A percentile compares a stretch with the other conserved stretches of the same genome.
These are phyloP conservation scores for Salvia splendens DNA, from an alignment of 257 asterid species.

Conservation along the genomic window DNA sequence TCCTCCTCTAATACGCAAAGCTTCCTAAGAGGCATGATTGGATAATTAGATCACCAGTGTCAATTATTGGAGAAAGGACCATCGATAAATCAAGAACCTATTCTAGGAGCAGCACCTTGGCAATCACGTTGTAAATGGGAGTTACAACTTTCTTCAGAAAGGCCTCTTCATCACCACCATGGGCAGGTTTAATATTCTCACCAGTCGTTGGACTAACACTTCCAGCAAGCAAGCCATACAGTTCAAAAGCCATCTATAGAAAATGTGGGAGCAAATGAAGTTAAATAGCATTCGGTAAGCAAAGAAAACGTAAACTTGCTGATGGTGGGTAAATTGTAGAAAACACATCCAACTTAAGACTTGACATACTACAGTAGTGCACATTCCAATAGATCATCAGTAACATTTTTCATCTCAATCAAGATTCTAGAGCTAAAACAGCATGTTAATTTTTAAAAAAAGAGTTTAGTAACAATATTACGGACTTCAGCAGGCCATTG, in stretches of 20 bases:
- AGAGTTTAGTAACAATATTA: neutral
- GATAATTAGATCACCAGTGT: conserved; percentile 12
- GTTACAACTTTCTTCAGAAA: conserved; percentile 81
- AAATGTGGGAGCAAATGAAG: conserved; percentile 13
- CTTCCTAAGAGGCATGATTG: conserved; percentile 61
- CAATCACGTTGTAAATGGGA: conserved; percentile 78
- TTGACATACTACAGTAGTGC: neutral
- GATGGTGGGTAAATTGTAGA: neutral
- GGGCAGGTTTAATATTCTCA: conserved; percentile 88
- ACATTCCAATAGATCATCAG: conserved; percentile 6
- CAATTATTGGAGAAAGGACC: conserved; percentile 19
- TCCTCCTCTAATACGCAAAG: conserved; percentile 59
- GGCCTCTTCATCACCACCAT: conserved; percentile 93
- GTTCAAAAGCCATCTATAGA: conserved; percentile 86
- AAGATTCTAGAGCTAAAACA: neutral
- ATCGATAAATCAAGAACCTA: conserved; percentile 24
- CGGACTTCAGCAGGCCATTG: conserved; percentile 1
- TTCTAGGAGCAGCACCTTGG: conserved; percentile 51
- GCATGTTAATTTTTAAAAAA: neutral
- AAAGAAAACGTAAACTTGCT: neutral
- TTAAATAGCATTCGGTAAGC: conserved; percentile 7
- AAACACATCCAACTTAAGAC: neutral
- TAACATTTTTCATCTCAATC: neutral
- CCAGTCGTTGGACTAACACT: conserved; percentile 96
- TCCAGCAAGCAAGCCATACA: conserved; percentile 91